A percentile compares a stretch with the other conserved stretches of the same genome.
Evolutionary conservation across 192 early-diverging fungal species (phyloP).

Genomic region (Polychytrium aggregatum): DNA sequence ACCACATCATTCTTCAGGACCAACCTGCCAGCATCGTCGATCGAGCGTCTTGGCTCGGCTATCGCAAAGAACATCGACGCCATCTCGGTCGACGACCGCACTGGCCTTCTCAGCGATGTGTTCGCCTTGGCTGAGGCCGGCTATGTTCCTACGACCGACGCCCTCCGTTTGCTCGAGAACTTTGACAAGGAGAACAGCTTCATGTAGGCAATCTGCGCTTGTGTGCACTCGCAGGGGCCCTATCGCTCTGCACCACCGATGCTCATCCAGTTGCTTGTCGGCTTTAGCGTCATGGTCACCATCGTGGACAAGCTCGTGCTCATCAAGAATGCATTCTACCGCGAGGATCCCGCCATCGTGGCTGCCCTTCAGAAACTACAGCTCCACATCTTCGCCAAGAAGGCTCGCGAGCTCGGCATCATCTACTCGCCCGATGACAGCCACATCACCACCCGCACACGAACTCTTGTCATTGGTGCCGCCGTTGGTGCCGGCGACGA

Average conservation of each 20-base stretch:
- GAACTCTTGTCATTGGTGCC: conserved; percentile 61
- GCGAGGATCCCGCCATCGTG: conserved; percentile 46
- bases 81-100: conserved; percentile 50
- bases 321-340: too few species aligned
- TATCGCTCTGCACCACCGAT: too few species aligned
- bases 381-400: conserved; percentile 59
- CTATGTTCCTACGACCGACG: conserved; percentile 55
- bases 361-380: conserved; percentile 54
- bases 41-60: conserved; percentile 17
- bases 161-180: conserved; percentile 63
- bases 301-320: conserved; percentile 44
- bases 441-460: conserved; percentile 60
- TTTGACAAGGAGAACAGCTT: conserved; percentile 69
- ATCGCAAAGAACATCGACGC: conserved; percentile 35
- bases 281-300: too few species aligned
- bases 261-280: too few species aligned
- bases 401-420: conserved; percentile 67
- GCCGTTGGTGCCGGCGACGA: conserved; percentile 65
- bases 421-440: conserved; percentile 59
- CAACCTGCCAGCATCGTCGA: conserved; percentile 26
- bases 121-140: conserved; percentile 73
- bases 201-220: too few species aligned
- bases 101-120: conserved; percentile 75
- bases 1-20: conserved; percentile 81
- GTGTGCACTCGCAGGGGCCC: too few species aligned